A percentile compares a stretch with the other conserved stretches of the same genome.
These are phyloP conservation scores for Ascoidea asiatica DNA, from an alignment of 805 yeast genomes.

Conservation along the genomic window DNA sequence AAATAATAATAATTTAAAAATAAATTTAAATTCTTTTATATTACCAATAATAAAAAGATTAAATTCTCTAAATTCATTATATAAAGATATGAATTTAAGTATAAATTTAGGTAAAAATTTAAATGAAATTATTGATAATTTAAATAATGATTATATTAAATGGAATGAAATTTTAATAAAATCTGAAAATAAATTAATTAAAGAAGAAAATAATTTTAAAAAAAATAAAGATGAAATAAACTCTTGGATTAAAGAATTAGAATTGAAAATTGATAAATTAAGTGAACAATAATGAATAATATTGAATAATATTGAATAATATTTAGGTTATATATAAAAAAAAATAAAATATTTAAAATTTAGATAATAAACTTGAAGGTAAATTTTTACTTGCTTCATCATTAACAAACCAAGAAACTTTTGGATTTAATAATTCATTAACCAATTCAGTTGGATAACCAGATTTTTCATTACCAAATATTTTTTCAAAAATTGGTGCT, in stretches of 20 bases:
- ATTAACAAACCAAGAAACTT: conserved; percentile 76
- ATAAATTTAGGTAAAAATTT: conserved; percentile 4
- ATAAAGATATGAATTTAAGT: conserved; percentile 5
- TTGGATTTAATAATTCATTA: conserved; percentile 36
- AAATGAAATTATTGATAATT: neutral
- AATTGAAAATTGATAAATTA: neutral
- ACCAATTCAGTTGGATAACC: conserved; percentile 65
- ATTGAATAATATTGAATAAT: no score
- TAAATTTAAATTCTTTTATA: neutral
- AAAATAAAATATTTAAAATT: no score
- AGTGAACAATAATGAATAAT: neutral
- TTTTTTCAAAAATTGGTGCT: conserved; percentile 54
- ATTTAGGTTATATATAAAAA: no score
- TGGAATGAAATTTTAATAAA: conserved; percentile 4
- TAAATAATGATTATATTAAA: conserved; percentile 2
- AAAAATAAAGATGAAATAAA: neutral
- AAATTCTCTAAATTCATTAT: conserved; percentile 5
- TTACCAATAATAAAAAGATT: conserved; percentile 4
- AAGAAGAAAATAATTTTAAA: neutral
- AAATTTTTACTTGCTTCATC: conserved; percentile 64
- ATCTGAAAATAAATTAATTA: conserved; percentile 3
- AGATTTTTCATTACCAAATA: conserved; percentile 39
- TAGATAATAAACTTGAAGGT: conserved; percentile 4
- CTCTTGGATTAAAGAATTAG: neutral
- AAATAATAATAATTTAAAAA: no score